Percentiles rank a stretch among this genome's conserved stretches.
These are phyloP conservation scores for Nannochloropsis gaditana DNA, from an alignment of 108 stramenopile genomes.

Conservation along the genomic window DNA sequence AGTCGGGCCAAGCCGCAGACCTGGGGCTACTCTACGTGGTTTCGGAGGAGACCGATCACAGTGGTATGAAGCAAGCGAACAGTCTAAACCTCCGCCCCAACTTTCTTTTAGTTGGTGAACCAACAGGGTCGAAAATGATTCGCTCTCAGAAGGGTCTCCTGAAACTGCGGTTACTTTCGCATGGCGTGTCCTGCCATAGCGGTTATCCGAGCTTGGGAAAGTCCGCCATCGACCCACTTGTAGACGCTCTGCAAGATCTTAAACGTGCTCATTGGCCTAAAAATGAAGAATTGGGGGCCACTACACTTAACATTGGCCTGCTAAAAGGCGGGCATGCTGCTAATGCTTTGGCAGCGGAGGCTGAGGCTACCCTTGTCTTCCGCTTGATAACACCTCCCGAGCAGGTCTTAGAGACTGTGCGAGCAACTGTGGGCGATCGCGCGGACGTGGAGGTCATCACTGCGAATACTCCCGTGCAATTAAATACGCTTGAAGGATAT, in stretches of 20 bases:
- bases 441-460: constrained; percentile 38
- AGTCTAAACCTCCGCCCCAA: constrained; percentile 38
- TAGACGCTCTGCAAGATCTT: constrained; percentile 37
- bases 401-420: constrained; percentile 28
- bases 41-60: constrained; percentile 50
- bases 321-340: constrained; percentile 45
- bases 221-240: constrained; percentile 40
- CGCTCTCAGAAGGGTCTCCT: constrained; percentile 48
- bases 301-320: constrained; percentile 48
- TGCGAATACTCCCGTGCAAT: constrained; percentile 39
- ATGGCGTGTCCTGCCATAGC: constrained; percentile 47
- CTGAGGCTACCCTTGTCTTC: constrained; percentile 41
- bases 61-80: constrained; percentile 47
- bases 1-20: constrained; percentile 24
- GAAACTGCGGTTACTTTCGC: constrained; percentile 30
- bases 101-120: constrained; percentile 45
- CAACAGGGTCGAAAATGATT: constrained; percentile 28
- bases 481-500: constrained; percentile 41
- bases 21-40: constrained; percentile 49
- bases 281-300: constrained; percentile 47
- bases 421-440: constrained; percentile 18
- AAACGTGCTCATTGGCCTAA: constrained; percentile 35
- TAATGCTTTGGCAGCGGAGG: constrained; percentile 43
- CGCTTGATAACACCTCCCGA: constrained; percentile 36
- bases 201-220: constrained; percentile 42